Evolutionary conservation across 2,329 filamentous ascomycete genomes (phyloP).

Genomic region (Pseudohalonectria lignicola): DNA sequence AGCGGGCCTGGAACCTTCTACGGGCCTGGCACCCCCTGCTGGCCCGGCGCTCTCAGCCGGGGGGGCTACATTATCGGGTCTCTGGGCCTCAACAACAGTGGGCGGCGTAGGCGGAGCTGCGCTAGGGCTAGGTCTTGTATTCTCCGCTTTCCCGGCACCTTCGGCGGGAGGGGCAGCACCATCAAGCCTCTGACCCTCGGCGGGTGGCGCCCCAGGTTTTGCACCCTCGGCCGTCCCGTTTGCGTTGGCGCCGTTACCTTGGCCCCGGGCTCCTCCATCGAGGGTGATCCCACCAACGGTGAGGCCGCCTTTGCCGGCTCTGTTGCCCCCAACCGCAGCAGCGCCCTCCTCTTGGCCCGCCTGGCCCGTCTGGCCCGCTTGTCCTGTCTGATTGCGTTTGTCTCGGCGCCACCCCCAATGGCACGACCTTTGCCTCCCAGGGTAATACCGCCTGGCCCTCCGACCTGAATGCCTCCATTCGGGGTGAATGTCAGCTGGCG

Average conservation of each 20-base stretch:
- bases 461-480: conserved; percentile 1
- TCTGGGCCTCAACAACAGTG: too few species aligned
- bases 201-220: too few species aligned
- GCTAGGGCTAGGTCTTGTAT: too few species aligned
- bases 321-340: not conserved
- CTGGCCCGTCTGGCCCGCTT: too few species aligned
- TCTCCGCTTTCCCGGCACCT: too few species aligned
- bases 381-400: conserved; percentile 1
- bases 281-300: conserved; percentile 1
- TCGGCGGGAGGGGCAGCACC: too few species aligned
- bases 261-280: not conserved
- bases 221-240: not conserved
- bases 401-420: too few species aligned
- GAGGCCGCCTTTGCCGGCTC: not conserved
- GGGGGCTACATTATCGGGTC: not conserved
- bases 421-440: not conserved
- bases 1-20: not conserved
- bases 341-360: too few species aligned
- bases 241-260: not conserved
- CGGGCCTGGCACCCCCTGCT: not conserved
- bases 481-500: conserved; percentile 1
- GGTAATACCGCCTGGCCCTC: not conserved
- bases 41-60: not conserved
- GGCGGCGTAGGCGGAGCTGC: too few species aligned
- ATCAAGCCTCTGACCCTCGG: not conserved